phyloP scores from a whole-genome alignment of 192 early-diverging fungal species.

The Coemansia interrupta region DNA sequence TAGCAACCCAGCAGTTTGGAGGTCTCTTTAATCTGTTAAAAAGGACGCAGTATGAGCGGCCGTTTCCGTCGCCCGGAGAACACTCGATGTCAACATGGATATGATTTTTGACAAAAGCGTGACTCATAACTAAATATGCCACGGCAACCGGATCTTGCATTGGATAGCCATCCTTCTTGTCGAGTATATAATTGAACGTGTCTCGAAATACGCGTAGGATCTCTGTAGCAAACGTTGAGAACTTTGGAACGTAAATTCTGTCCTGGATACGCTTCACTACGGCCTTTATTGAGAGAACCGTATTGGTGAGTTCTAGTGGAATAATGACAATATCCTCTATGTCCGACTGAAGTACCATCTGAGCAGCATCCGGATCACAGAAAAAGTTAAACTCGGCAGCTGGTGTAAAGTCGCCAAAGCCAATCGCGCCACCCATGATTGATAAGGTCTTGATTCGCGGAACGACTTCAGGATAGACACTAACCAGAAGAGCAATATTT shows the following conservation, averaged over 20 bases:
- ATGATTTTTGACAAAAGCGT: conserved; percentile 9
- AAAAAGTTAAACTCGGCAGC: conserved; percentile 40
- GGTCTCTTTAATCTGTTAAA: neutral
- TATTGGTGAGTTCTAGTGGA: conserved; percentile 29
- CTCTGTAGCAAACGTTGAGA: conserved; percentile 16
- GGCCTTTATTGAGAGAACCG: conserved; percentile 11
- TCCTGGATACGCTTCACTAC: conserved; percentile 18
- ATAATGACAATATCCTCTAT: conserved; percentile 20
- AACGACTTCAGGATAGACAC: conserved; percentile 40
- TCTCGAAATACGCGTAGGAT: conserved; percentile 13
- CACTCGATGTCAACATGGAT: conserved; percentile 18
- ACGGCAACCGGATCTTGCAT: conserved; percentile 32
- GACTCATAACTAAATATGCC: conserved; percentile 23
- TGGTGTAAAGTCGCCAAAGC: conserved; percentile 14
- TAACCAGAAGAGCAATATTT: conserved; percentile 50
- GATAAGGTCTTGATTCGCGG: conserved; percentile 35
- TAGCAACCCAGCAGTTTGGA: conserved; percentile 27
- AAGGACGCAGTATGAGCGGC: conserved; percentile 17
- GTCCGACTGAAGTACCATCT: conserved; percentile 27
- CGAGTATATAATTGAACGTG: conserved; percentile 11
- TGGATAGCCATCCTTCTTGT: conserved; percentile 16
- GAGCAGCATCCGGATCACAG: conserved; percentile 35
- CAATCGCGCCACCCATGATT: conserved; percentile 47
- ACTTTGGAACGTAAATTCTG: conserved; percentile 5
- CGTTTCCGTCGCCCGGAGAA: neutral